Percentiles rank a stretch among this genome's conserved stretches.
Evolutionary conservation across 441 rosid species (phyloP).

Genomic region (Syzygium syzygioides): DNA sequence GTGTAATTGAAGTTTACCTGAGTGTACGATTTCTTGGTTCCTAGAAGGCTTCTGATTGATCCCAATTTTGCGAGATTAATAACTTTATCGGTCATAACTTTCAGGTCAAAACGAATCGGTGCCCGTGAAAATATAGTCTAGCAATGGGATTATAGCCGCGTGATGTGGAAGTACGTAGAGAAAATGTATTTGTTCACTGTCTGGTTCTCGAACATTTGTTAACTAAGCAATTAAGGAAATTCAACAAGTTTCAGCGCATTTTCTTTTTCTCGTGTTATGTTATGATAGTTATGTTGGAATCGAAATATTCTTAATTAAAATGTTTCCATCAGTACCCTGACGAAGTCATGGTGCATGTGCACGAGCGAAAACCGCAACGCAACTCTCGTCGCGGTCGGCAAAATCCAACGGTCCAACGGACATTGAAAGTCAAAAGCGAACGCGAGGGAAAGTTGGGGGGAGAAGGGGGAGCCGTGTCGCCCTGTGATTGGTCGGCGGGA

Average conservation of each 20-base stretch:
- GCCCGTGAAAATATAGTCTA: not conserved
- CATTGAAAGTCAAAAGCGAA: not conserved
- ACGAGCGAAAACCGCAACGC: not conserved
- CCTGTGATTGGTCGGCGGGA: not conserved
- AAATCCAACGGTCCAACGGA: not conserved
- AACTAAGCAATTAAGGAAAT: not conserved
- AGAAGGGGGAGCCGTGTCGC: not conserved
- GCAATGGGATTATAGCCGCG: not conserved
- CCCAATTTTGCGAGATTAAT: not conserved
- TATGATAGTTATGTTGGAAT: not conserved
- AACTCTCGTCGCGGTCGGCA: not conserved
- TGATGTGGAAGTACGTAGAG: not conserved
- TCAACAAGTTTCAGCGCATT: not conserved
- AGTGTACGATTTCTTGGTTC: not conserved
- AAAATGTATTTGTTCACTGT: not conserved
- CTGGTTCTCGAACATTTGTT: not conserved
- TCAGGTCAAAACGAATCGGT: not conserved
- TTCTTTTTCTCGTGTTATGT: not conserved
- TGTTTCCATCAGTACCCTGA: not conserved
- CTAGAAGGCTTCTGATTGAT: not conserved
- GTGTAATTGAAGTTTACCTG: not conserved
- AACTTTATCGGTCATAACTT: not conserved
- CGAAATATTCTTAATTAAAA: not conserved
- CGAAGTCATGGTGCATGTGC: not conserved
- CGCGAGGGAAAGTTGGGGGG: not conserved